Conservation (phyloP, 139 green algal species). For the Gonium pectorale region DNA sequence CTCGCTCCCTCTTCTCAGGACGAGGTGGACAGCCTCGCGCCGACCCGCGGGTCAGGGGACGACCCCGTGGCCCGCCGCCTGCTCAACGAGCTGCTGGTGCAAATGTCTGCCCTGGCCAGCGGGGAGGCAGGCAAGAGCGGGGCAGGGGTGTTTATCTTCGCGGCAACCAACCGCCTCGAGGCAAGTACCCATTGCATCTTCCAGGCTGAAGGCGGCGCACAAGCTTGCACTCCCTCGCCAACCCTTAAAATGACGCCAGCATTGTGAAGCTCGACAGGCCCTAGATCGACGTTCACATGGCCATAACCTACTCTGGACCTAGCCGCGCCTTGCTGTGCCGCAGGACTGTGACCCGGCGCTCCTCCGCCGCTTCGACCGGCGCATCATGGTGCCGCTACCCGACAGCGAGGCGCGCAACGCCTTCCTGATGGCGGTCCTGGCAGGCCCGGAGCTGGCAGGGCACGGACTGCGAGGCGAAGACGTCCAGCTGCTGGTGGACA, state of each 20-base stretch:
- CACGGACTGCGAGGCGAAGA: neutral
- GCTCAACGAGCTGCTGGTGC: conserved; percentile 77
- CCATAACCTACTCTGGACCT: too few species aligned
- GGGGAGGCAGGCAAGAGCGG: too few species aligned
- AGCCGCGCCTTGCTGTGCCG: too few species aligned
- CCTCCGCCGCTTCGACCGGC: conserved; percentile 70
- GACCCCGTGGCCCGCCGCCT: conserved; percentile 61
- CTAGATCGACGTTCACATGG: too few species aligned
- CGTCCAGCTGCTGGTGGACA: neutral
- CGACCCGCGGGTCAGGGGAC: conserved; percentile 32
- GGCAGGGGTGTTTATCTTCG: conserved; percentile 62
- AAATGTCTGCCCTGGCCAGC: conserved; percentile 46
- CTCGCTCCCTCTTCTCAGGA: conserved; percentile 54
- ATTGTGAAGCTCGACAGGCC: too few species aligned
- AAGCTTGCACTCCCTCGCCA: too few species aligned
- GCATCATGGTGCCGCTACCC: conserved; percentile 66
- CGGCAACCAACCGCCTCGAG: conserved; percentile 74
- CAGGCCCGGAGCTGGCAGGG: conserved; percentile 36
- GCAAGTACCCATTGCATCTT: too few species aligned
- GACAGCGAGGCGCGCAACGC: conserved; percentile 35
- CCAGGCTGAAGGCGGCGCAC: too few species aligned
- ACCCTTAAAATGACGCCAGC: too few species aligned
- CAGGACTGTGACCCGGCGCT: conserved; percentile 74
- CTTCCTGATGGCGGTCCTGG: conserved; percentile 54
- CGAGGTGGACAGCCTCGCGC: conserved; percentile 72